Percentiles rank a stretch among this genome's conserved stretches.
Evolutionary conservation across 2,329 filamentous ascomycete species (phyloP).

Genomic region (Beauveria caledonica): DNA sequence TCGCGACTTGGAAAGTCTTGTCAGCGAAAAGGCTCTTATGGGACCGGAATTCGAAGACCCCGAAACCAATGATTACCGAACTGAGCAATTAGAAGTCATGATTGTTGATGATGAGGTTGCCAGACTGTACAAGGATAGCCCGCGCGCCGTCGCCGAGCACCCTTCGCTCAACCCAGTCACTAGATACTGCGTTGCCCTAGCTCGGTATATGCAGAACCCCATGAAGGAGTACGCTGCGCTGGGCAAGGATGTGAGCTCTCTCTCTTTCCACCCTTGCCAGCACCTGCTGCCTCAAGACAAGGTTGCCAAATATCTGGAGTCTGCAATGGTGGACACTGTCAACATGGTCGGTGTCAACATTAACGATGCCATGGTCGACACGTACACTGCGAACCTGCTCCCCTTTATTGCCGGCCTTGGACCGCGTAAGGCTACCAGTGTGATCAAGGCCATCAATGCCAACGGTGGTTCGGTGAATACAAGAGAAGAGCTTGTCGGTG

Average conservation of each 20-base stretch:
- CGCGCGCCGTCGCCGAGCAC: slow-evolving; percentile 69
- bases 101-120: slow-evolving; percentile 96
- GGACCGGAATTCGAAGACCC: slow-evolving; percentile 75
- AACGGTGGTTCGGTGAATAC: slow-evolving; percentile 82
- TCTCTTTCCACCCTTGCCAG: slow-evolving; percentile 85
- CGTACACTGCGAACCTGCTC: slow-evolving; percentile 76
- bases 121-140: slow-evolving; percentile 88
- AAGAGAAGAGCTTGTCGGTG: slow-evolving; percentile 80
- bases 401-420: slow-evolving; percentile 89
- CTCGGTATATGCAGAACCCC: slow-evolving; percentile 88
- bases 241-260: slow-evolving; percentile 76
- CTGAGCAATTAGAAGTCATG: slow-evolving; percentile 76
- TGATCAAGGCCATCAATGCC: slow-evolving; percentile 70
- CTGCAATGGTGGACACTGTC: slow-evolving; percentile 97
- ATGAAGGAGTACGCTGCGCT: slow-evolving; percentile 94
- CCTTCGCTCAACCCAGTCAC: slow-evolving; percentile 71
- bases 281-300: slow-evolving; percentile 83
- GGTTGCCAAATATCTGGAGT: slow-evolving; percentile 77
- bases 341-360: slow-evolving; percentile 94
- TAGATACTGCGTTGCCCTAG: slow-evolving; percentile 83
- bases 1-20: slow-evolving; percentile 69
- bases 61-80: slow-evolving; percentile 66
- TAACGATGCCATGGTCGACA: slow-evolving; percentile 78
- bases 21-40: slow-evolving; percentile 68
- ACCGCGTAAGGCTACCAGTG: slow-evolving; percentile 77